These are phyloP conservation scores for Ottelia alismoides DNA, from an alignment of 106 monocot genomes.

Conservation along the genomic window DNA sequence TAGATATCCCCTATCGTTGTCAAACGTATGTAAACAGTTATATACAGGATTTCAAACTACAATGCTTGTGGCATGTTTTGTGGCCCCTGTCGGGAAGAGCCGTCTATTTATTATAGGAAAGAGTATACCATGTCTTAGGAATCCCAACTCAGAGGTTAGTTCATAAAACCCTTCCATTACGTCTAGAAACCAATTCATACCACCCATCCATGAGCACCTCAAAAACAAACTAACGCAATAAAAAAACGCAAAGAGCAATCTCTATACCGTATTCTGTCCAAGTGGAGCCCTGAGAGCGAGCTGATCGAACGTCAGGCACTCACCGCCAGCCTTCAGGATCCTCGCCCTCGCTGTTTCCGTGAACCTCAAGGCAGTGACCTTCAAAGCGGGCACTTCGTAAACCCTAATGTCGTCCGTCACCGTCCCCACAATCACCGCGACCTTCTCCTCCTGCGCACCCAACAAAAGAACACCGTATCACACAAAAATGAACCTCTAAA, in stretches of 20 bases:
- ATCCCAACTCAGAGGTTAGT: background rate
- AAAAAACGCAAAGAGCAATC: conserved; percentile 2
- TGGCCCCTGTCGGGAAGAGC: conserved; percentile 23
- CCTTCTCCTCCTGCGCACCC: conserved; percentile 24
- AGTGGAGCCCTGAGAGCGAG: conserved; percentile 58
- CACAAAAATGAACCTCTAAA: no score
- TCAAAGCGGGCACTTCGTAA: no score
- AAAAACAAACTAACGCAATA: no score
- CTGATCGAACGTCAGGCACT: conserved; percentile 75
- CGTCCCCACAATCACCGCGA: conserved; percentile 69
- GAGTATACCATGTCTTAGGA: conserved; percentile 3
- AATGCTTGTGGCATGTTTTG: conserved; percentile 7
- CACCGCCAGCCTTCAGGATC: conserved; percentile 76
- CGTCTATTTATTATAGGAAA: conserved; percentile 14
- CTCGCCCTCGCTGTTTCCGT: no score
- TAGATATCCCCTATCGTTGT: background rate
- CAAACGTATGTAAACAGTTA: conserved; percentile 15
- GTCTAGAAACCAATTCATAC: no score
- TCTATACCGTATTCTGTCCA: conserved; percentile 1
- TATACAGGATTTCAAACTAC: conserved; percentile 14
- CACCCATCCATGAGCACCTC: no score
- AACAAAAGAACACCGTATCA: background rate
- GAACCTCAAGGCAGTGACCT: no score
- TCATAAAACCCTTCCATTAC: background rate
- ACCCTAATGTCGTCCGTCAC: conserved; percentile 84